These are phyloP conservation scores for Leishmania martiniquensis DNA, from an alignment of 208 protist genomes.

Conservation along the genomic window DNA sequence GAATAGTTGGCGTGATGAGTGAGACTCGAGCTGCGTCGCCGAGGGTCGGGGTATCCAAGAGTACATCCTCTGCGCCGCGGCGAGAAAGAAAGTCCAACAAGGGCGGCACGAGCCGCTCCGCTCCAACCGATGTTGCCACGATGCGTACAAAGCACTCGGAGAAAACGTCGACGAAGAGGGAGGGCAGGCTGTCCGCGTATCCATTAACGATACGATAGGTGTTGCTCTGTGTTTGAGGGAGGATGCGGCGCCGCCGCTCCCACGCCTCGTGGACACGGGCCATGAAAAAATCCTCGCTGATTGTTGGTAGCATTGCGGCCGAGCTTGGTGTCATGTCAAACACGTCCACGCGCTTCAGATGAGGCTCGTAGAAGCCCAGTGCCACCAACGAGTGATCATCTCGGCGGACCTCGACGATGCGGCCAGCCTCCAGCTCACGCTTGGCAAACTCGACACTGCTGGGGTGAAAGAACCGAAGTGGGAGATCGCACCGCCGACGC, in stretches of 20 bases:
- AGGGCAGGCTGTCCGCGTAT: slow-evolving; percentile 72
- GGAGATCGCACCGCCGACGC: slow-evolving; percentile 51
- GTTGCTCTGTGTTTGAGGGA: slow-evolving; percentile 57
- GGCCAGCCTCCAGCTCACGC: slow-evolving; percentile 58
- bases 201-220: slow-evolving; percentile 84
- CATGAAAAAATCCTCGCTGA: slow-evolving; percentile 86
- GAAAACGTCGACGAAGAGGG: slow-evolving; percentile 84
- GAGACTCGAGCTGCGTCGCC: slow-evolving; percentile 49
- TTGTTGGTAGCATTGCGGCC: slow-evolving; percentile 55
- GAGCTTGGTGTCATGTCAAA: slow-evolving; percentile 65
- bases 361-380: slow-evolving; percentile 83
- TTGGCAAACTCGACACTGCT: slow-evolving; percentile 55
- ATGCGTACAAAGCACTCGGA: slow-evolving; percentile 76
- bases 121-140: slow-evolving; percentile 68
- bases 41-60: slow-evolving; percentile 74
- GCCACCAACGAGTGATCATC: slow-evolving; percentile 59
- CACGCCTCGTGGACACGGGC: slow-evolving; percentile 58
- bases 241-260: slow-evolving; percentile 57
- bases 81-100: slow-evolving; percentile 70
- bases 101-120: slow-evolving; percentile 77
- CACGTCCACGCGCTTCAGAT: slow-evolving; percentile 65
- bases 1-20: slow-evolving; percentile 54
- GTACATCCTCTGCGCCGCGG: slow-evolving; percentile 69
- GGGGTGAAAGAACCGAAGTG: slow-evolving; percentile 55
- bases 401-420: slow-evolving; percentile 73